Base-by-base conservation (phyloP, 805 yeast genomes). In the Starmerella etchellsii region DNA sequence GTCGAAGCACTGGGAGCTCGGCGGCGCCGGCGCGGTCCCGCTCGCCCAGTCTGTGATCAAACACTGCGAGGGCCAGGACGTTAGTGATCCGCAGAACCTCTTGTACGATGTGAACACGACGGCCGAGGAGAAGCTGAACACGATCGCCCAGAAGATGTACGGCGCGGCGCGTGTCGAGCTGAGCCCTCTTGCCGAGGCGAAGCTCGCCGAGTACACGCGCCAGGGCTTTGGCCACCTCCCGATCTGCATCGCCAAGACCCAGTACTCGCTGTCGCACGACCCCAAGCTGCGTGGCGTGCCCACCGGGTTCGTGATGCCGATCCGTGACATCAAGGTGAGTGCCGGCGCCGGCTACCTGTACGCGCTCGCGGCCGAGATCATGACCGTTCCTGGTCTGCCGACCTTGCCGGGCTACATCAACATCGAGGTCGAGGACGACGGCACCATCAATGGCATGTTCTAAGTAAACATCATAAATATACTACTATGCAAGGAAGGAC, bases 341-440 rank as follows among this genome's bases (percentile, higher is more conserved):
- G 81, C 83, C 45, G 98, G 98, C 62, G 97, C 96, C 39, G 96
- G 97, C 9, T 88, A 88, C 64, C 69, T 88, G 56, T 88, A 87
- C 58, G 97, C 97, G 1, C 71, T 88, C 52, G 96, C 96, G 16
- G 96, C 94, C 41, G 94, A 88, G 63, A 88, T 88, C 57, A 85
- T 80, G 78, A 88, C 97, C 23, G 87, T 88, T 53, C 98, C 98
- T 21, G 98, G 98, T 46, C 69, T 88, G 57, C 93, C 97, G 40
- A 88, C 97, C 11, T 85, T 81, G 61, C 81, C 91, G 52, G 97
- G 96, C 19, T 88, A 81, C 69, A 85, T 88, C 95, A 82, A 87
- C 57, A 95, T 88, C 43, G 97, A 88, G 63, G 91, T 88, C 44
- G 78, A 81, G 60, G 72, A 69, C n/a, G 81, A 82, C 34, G 98